Conservation (phyloP, 768 basidiomycete species). For the Scleroderma citrinum region DNA sequence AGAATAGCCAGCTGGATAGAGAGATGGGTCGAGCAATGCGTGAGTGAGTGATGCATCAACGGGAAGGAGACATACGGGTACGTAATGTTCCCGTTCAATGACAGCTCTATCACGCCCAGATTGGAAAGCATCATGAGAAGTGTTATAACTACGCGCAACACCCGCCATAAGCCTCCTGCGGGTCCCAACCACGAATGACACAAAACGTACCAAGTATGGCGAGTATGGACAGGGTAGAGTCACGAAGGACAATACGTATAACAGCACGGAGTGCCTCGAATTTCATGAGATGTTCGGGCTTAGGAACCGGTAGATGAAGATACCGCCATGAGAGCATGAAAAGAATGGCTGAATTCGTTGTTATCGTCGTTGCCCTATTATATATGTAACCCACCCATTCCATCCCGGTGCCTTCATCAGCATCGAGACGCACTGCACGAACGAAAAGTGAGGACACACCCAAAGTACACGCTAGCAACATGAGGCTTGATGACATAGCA, state of each 20-base stretch:
- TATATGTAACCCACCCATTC: neutral
- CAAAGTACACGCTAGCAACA: conserved; percentile 13
- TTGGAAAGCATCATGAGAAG: conserved; percentile 15
- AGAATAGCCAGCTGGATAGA: conserved; percentile 17
- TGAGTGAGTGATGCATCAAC: neutral
- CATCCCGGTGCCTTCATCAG: too few species aligned
- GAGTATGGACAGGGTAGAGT: conserved; percentile 7
- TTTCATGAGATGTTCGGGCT: neutral
- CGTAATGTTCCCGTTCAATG: conserved; percentile 14
- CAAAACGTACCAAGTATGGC: conserved; percentile 13
- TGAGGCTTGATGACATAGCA: conserved; percentile 12
- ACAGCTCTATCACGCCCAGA: conserved; percentile 6
- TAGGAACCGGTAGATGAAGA: conserved; percentile 7
- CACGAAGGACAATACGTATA: conserved; percentile 12
- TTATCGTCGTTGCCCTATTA: conserved; percentile 16
- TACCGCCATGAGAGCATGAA: conserved; percentile 18
- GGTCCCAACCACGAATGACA: neutral
- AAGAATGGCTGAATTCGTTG: conserved; percentile 7
- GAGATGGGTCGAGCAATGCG: neutral
- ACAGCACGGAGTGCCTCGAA: neutral
- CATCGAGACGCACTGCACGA: too few species aligned
- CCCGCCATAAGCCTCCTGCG: neutral
- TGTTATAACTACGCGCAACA: conserved; percentile 8
- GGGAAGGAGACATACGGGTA: conserved; percentile 13
- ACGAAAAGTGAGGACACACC: too few species aligned